phyloP scores from a whole-genome alignment of 257 asterid genomes.

The Solanum sejunctum region DNA sequence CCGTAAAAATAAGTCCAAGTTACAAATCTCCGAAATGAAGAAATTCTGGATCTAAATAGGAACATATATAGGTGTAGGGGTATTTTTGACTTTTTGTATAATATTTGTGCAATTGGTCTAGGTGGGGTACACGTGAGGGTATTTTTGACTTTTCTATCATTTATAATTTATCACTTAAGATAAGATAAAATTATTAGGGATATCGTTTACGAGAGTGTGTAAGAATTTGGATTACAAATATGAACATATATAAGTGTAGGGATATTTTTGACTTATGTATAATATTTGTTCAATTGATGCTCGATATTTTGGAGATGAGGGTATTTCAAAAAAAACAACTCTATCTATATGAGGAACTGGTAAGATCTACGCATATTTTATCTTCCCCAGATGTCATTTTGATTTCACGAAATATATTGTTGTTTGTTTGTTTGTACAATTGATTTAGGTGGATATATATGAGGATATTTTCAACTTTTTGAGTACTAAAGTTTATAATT shows the following conservation, averaged over 20 bases:
- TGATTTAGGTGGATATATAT: background rate
- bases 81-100: background rate
- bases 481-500: background rate
- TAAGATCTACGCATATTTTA: no score
- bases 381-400: no score
- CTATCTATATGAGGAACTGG: no score
- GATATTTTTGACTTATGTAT: background rate
- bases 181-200: background rate
- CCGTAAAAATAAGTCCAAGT: background rate
- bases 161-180: background rate
- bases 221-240: background rate
- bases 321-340: no score
- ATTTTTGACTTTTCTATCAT: background rate
- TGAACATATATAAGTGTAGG: background rate
- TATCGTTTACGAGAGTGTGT: background rate
- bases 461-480: background rate
- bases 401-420: no score
- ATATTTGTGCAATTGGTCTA: background rate
- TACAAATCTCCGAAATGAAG: background rate
- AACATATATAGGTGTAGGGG: background rate
- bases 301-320: no score
- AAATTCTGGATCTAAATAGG: background rate
- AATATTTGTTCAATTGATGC: background rate
- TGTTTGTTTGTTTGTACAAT: background rate
- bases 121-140: background rate